phyloP scores from a whole-genome alignment of 768 basidiomycete species.

The Hypsizygus marmoreus region DNA sequence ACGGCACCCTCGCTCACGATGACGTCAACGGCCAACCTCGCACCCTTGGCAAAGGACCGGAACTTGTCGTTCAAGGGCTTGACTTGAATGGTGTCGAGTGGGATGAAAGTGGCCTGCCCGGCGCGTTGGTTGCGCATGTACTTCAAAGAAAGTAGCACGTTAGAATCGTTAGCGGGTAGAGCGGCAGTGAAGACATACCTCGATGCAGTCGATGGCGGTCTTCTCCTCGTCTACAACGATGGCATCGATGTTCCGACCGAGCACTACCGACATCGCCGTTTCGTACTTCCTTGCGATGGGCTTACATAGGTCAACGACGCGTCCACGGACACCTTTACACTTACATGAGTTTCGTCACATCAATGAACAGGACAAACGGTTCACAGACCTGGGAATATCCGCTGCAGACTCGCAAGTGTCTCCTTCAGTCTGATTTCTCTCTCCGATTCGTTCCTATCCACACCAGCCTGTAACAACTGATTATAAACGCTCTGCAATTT shows the following conservation, averaged over 20 bases:
- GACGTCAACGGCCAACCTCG: constrained; percentile 83
- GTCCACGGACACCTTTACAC: constrained; percentile 84
- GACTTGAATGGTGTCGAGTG: constrained; percentile 95
- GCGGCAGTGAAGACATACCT: constrained; percentile 49
- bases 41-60: constrained; percentile 87
- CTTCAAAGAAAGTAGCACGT: constrained; percentile 36
- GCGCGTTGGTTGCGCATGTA: constrained; percentile 95
- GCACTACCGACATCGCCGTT: constrained; percentile 84
- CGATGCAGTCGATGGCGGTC: constrained; percentile 96
- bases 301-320: constrained; percentile 93
- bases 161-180: background rate
- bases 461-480: constrained; percentile 87
- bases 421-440: constrained; percentile 85
- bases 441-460: constrained; percentile 86
- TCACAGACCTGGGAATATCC: constrained; percentile 82
- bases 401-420: constrained; percentile 77
- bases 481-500: constrained; percentile 81
- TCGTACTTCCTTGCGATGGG: constrained; percentile 93
- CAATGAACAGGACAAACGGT: background rate
- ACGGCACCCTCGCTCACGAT: constrained; percentile 82
- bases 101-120: constrained; percentile 97
- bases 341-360: background rate
- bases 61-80: constrained; percentile 95
- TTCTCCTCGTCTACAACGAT: constrained; percentile 97
- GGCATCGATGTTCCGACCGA: constrained; percentile 94